phyloP scores from a whole-genome alignment of 768 basidiomycete genomes.

The Mycena pura region DNA sequence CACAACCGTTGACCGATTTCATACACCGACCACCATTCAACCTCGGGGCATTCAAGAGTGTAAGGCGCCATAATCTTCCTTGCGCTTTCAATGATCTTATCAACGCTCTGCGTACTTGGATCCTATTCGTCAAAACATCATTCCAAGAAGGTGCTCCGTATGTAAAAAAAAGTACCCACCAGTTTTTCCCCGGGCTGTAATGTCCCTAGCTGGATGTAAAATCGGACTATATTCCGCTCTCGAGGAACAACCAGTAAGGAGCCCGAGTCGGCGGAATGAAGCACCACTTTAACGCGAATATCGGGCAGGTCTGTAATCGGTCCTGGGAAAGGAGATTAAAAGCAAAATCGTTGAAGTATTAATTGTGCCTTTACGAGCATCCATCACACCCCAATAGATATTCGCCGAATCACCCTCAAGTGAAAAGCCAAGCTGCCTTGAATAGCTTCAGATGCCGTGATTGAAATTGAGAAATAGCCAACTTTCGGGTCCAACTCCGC shows the following conservation, averaged over 20 bases:
- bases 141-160: too few species aligned
- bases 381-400: slow-evolving; percentile 40
- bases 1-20: slow-evolving; percentile 60
- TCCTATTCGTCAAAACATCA: too few species aligned
- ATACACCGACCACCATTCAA: slow-evolving; percentile 45
- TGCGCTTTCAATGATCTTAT: slow-evolving; percentile 23
- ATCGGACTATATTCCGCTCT: slow-evolving; percentile 52
- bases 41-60: slow-evolving; percentile 22
- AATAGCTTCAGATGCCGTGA: background rate
- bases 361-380: slow-evolving; percentile 6
- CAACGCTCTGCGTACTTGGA: slow-evolving; percentile 9
- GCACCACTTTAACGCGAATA: slow-evolving; percentile 47
- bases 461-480: background rate
- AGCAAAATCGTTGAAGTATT: slow-evolving; percentile 56
- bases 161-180: background rate
- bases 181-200: slow-evolving; percentile 19
- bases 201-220: slow-evolving; percentile 54
- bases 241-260: slow-evolving; percentile 60
- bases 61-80: slow-evolving; percentile 20
- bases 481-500: slow-evolving; percentile 52
- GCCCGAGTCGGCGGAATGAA: slow-evolving; percentile 53
- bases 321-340: background rate
- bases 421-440: slow-evolving; percentile 45
- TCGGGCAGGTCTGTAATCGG: slow-evolving; percentile 63
- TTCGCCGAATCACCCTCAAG: slow-evolving; percentile 57